These are phyloP conservation scores for Elsinoe australis DNA, from an alignment of 2,329 filamentous ascomycete genomes.

Conservation along the genomic window DNA sequence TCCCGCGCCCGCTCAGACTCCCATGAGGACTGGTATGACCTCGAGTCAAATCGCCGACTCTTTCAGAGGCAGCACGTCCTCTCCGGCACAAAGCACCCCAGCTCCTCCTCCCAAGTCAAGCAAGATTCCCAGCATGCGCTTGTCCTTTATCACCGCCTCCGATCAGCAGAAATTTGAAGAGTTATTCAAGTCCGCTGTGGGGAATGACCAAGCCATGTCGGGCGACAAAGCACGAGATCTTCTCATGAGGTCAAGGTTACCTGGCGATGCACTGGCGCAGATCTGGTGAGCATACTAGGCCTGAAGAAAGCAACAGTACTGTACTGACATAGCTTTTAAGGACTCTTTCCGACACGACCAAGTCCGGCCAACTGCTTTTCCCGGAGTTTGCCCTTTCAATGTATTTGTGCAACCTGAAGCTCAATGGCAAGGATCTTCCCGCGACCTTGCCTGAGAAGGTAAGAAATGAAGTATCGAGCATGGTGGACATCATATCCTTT, in stretches of 20 bases:
- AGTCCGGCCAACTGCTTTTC: conserved; percentile 91
- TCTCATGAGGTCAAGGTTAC: conserved; percentile 76
- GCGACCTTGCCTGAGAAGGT: conserved; percentile 69
- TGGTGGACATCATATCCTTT: conserved; percentile 99
- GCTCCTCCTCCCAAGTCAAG: conserved; percentile 52
- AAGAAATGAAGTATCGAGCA: conserved; percentile 94
- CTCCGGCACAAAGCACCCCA: conserved; percentile 51
- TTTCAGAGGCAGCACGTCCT: conserved; percentile 44
- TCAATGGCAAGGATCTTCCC: conserved; percentile 80
- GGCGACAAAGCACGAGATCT: conserved; percentile 88
- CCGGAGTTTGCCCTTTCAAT: conserved; percentile 96
- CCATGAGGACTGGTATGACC: conserved; percentile 53
- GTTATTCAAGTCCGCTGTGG: conserved; percentile 90
- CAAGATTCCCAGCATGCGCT: conserved; percentile 85
- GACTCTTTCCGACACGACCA: conserved; percentile 86
- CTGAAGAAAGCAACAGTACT: background rate
- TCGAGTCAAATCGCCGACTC: conserved; percentile 58
- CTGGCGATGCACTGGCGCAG: conserved; percentile 79
- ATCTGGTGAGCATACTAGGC: conserved; percentile 68
- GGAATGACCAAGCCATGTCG: conserved; percentile 74
- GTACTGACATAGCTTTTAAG: background rate
- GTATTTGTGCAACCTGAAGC: conserved; percentile 93
- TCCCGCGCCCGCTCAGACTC: conserved; percentile 37
- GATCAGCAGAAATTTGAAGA: conserved; percentile 98
- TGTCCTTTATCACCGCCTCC: conserved; percentile 91